Evolutionary conservation across 495 filamentous ascomycete genomes (phyloP), one percentile per base, ranked within the genome.

Genomic region (Talaromyces proteolyticus): DNA sequence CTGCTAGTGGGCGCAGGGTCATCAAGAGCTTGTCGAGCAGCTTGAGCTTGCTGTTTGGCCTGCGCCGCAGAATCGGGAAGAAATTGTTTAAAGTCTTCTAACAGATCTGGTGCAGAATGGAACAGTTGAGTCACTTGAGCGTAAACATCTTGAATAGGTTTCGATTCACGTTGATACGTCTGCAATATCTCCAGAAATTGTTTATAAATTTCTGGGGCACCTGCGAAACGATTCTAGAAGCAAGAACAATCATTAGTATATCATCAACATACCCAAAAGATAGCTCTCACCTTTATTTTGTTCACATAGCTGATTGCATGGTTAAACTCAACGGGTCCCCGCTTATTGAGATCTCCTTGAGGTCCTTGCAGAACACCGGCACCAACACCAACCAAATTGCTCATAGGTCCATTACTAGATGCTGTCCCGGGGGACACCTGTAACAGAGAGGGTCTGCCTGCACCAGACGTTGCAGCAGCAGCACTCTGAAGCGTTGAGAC

Each of bases 261-360:
- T 25, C 23, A 48, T 55, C 50, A 47, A 52, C 23, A 36, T 40
- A n/a, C n/a, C 14, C 29, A 34, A 10, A 14, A 2, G 8, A 10
- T 4, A 34, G 14, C 29, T 34, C 73, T 60, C 65, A 94, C 91
- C 84, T 99, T 99, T 48, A 99, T 99, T 70, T 99, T 99, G 63
- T 99, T 99, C 41, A 99, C 94, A 61, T 99, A 99, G 62, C 91
- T 96, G 52, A 99, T 99, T 0, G 94, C 94, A 72, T 99, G 94
- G 66, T 99, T 99, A 70, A 99, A 99, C 61, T 99, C 94, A 2
- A 99, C 94, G 11, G 94, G 94, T 10, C 91, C 90, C 52, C 90
- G 79, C 69, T 93, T 93, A 66, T 91, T 89, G 52, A 88, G 63
- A 36, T 79, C 86, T 4, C 74, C 67, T 49, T 86, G 85, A 3